Percentiles rank a stretch among this genome's conserved stretches.
Evolutionary conservation across 2,329 filamentous ascomycete species (phyloP).

Genomic region (Cylindrodendrum hubeiense): DNA sequence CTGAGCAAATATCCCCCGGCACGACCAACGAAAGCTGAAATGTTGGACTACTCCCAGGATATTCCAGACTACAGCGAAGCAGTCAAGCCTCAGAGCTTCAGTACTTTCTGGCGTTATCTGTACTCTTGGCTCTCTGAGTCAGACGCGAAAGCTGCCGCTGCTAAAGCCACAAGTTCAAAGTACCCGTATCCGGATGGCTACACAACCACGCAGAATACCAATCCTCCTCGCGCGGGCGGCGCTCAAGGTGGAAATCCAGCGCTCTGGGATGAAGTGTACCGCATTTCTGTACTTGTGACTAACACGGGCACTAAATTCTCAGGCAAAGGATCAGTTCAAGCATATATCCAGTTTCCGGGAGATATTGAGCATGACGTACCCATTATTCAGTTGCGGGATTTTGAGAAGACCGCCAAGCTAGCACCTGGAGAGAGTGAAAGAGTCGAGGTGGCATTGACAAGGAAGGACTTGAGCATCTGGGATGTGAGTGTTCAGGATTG

Average conservation of each 20-base stretch:
- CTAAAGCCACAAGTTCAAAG: slow-evolving; percentile 46
- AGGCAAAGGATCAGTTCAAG: slow-evolving; percentile 61
- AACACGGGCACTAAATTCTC: slow-evolving; percentile 62
- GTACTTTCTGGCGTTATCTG: slow-evolving; percentile 73
- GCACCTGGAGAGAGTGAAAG: slow-evolving; percentile 63
- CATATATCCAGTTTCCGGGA: slow-evolving; percentile 59
- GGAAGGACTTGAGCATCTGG: slow-evolving; percentile 82
- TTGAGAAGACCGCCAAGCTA: slow-evolving; percentile 73
- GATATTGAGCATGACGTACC: slow-evolving; percentile 70
- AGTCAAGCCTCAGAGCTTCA: slow-evolving; percentile 70
- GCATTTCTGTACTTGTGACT: slow-evolving; percentile 58
- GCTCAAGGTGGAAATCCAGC: slow-evolving; percentile 77
- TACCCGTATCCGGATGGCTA: slow-evolving; percentile 78
- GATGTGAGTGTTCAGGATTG: slow-evolving; percentile 77
- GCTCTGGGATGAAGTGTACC: slow-evolving; percentile 66
- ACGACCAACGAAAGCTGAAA: slow-evolving; percentile 52
- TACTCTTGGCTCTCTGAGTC: slow-evolving; percentile 72
- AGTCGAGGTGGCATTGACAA: slow-evolving; percentile 70
- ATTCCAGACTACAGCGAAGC: slow-evolving; percentile 67
- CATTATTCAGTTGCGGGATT: slow-evolving; percentile 75
- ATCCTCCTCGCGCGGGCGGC: slow-evolving; percentile 71
- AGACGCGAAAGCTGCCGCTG: slow-evolving; percentile 56
- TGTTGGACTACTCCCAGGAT: slow-evolving; percentile 60
- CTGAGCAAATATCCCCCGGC: slow-evolving; percentile 55
- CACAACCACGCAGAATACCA: slow-evolving; percentile 58